A percentile compares a stretch with the other conserved stretches of the same genome.
Evolutionary conservation across 2,329 filamentous ascomycete genomes (phyloP).

Genomic region (Fusarium mangiferae): DNA sequence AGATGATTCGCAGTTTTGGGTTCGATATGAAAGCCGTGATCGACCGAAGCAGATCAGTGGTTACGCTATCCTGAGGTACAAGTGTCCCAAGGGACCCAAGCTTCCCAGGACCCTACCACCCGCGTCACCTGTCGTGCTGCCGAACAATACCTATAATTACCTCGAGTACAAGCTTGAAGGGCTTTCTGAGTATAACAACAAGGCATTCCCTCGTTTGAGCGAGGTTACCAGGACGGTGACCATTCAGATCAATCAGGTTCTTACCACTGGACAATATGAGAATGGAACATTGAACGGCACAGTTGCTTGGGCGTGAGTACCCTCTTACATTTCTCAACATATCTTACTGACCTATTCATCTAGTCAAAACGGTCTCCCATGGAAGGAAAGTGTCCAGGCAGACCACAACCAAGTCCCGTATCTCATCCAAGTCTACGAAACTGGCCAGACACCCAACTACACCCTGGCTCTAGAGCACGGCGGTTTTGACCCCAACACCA

Average conservation of each 20-base stretch:
- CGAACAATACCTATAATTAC: slow-evolving; percentile 51
- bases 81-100: not conserved
- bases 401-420: slow-evolving; percentile 25
- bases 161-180: slow-evolving; percentile 54
- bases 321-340: accelerated
- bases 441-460: slow-evolving; percentile 57
- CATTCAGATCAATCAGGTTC: slow-evolving; percentile 56
- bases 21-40: slow-evolving; percentile 30
- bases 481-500: slow-evolving; percentile 64
- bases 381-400: slow-evolving; percentile 30
- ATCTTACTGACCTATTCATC: not conserved
- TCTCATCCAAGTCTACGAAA: slow-evolving; percentile 28
- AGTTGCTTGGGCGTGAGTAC: slow-evolving; percentile 23
- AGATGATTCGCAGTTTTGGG: slow-evolving; percentile 8
- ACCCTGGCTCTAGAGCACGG: slow-evolving; percentile 58
- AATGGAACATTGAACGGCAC: slow-evolving; percentile 31
- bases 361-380: slow-evolving; percentile 23
- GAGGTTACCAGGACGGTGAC: slow-evolving; percentile 62
- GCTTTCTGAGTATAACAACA: not conserved
- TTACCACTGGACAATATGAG: slow-evolving; percentile 45
- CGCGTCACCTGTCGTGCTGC: slow-evolving; percentile 45
- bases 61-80: slow-evolving; percentile 23
- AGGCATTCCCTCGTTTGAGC: slow-evolving; percentile 50
- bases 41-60: slow-evolving; percentile 15
- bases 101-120: slow-evolving; percentile 8